Percentiles rank a stretch among this genome's conserved stretches.
Evolutionary conservation across 1,139 yeast genomes (phyloP).

Genomic region (Meyerozyma smithsonii): DNA sequence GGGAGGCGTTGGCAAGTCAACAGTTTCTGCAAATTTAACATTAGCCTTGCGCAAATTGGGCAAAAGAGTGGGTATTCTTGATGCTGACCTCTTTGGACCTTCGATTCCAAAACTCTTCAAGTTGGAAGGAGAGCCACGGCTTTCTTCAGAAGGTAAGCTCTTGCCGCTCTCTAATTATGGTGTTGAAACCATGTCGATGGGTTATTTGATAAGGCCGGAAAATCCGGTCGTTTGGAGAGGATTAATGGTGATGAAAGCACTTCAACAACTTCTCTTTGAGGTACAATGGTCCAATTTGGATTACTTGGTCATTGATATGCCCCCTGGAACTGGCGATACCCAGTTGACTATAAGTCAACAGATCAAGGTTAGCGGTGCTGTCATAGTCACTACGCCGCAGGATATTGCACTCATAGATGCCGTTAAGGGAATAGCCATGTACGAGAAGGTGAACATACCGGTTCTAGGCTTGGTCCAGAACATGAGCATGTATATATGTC

Average conservation of each 20-base stretch:
- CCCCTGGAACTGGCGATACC: conserved; percentile 91
- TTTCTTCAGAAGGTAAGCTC: conserved; percentile 50
- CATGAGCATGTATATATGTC: conserved; percentile 76
- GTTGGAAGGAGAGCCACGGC: conserved; percentile 61
- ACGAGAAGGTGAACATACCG: conserved; percentile 69
- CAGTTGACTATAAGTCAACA: conserved; percentile 80
- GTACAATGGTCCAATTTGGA: conserved; percentile 78
- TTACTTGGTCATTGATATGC: conserved; percentile 73
- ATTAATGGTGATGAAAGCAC: conserved; percentile 79
- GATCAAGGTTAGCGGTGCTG: conserved; percentile 71
- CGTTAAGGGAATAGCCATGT: conserved; percentile 76
- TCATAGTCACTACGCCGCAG: conserved; percentile 83
- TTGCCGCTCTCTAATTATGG: conserved; percentile 77
- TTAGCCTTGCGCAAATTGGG: conserved; percentile 54
- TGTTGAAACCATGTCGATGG: conserved; percentile 85
- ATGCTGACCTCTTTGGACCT: conserved; percentile 84
- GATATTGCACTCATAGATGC: conserved; percentile 83
- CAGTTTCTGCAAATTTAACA: conserved; percentile 64
- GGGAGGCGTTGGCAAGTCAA: conserved; percentile 71
- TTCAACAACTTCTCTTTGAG: conserved; percentile 76
- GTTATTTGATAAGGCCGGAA: conserved; percentile 65
- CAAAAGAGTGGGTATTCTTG: conserved; percentile 62
- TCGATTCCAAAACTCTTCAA: conserved; percentile 68
- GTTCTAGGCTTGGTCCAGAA: conserved; percentile 76
- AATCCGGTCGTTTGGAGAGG: conserved; percentile 86